Evolutionary conservation across 495 filamentous ascomycete genomes (phyloP).

Genomic region (Immersiella caudata): DNA sequence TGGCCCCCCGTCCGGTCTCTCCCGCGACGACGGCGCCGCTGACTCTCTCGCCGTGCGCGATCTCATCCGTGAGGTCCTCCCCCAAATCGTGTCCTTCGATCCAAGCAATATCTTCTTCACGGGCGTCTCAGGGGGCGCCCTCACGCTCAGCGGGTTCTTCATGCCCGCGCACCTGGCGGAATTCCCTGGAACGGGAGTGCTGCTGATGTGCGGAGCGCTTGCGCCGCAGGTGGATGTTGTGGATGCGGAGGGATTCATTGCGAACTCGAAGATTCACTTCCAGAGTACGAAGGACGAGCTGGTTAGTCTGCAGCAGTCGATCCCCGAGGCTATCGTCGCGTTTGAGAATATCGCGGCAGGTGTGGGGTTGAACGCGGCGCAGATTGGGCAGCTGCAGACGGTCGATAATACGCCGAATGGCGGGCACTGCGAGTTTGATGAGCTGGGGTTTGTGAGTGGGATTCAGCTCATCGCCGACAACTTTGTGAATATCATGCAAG

Average conservation of each 20-base stretch:
- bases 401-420: slow-evolving; percentile 52
- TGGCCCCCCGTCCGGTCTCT: slow-evolving; percentile 49
- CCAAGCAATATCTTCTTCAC: slow-evolving; percentile 49
- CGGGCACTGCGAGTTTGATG: slow-evolving; percentile 57
- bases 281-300: slow-evolving; percentile 54
- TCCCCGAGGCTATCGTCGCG: slow-evolving; percentile 50
- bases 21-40: slow-evolving; percentile 53
- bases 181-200: slow-evolving; percentile 41
- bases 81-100: slow-evolving; percentile 51
- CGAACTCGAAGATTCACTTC: slow-evolving; percentile 49
- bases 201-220: slow-evolving; percentile 53
- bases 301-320: slow-evolving; percentile 44
- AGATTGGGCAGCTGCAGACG: slow-evolving; percentile 50
- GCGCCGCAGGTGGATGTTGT: slow-evolving; percentile 49
- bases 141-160: slow-evolving; percentile 53
- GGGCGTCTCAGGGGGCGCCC: slow-evolving; percentile 49
- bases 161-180: slow-evolving; percentile 50
- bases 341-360: slow-evolving; percentile 45
- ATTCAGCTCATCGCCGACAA: slow-evolving; percentile 52
- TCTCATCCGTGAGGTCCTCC: slow-evolving; percentile 44
- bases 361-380: slow-evolving; percentile 37
- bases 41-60: slow-evolving; percentile 51
- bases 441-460: slow-evolving; percentile 49
- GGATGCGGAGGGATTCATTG: slow-evolving; percentile 37
- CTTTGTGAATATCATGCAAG: slow-evolving; percentile 49